Evolutionary conservation across 1,139 yeast species (phyloP), one percentile per base, ranked within the genome.

Genomic region (Blastobotrys petasosporus): DNA sequence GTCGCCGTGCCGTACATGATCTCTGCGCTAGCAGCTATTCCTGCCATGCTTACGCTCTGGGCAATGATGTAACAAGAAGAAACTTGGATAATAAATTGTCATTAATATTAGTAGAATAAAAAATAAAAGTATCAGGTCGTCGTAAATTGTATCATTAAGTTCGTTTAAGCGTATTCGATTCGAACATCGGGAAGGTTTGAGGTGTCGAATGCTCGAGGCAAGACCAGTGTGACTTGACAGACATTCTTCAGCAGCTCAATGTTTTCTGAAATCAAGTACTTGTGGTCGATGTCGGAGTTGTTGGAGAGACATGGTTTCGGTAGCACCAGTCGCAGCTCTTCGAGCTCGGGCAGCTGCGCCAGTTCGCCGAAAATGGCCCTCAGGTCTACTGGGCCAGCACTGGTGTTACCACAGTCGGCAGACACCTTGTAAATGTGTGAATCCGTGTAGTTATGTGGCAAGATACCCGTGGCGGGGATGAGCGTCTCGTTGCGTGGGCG

Each of bases 131-230:
- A 29, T 29, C 8, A 8, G 11, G 11, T 11, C 11, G 11, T 29
- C 8, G 8, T 13, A 4, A 31, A 31, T 31, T n/a, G 8, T 13
- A 31, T n/a, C 33, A n/a, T n/a, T 8, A 5, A n/a, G 15, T 31
- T 5, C 11, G 10, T 16, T 13, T 25, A 12, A 32, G 31, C 28
- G n/a, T 41, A 41, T 35, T 41, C 29, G n/a, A 41, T 34, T 3
- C 28, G 23, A 4, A 41, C 39, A 16, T 41, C 44, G 10, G 39
- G 44, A 4, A 41, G 34, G 4, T 30, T n/a, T 28, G 20, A 3
- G 6, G 10, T 20, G 4, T 30, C 7, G 3, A n/a, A 11, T 13
- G 42, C 28, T 8, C 37, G 17, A 4, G 34, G 12, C 13, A 40
- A 23, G 5, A 32, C 12, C 23, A 40, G 20, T 2, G 43, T 40